Evolutionary conservation across 441 rosid species (phyloP), one percentile per base, ranked within the genome.

Genomic region (Corymbia calophylla): DNA sequence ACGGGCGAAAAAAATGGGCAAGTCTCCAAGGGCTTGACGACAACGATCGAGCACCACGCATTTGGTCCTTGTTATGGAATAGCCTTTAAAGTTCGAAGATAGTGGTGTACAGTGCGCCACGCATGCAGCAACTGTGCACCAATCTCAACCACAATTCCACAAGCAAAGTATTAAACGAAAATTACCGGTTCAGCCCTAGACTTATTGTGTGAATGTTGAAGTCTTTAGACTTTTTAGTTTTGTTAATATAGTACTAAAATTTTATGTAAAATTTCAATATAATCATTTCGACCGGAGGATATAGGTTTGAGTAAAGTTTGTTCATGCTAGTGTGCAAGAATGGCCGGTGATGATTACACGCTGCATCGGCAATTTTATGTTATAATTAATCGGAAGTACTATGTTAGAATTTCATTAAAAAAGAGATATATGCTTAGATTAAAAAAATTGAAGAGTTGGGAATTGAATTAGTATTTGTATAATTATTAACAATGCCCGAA

Each of bases 141-240:
- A 39, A 73, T 73, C 49, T 23, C 48, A 21, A 5, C 82, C 82
- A 13, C 81, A 70, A 19, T 32, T 10, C 77, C 2, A 0, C 44
- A 17, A 31, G 44, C 21, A 66, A 8, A 44, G 77, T 16, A 31
- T 66, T 4, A 16, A n/a, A n/a, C 15, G 35, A 29, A 66, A 2
- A 5, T 35, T 5, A 35, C 49, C 82, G 11, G 21, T 2, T 21
- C 1, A 3, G 29, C 6, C 9, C 2, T 12, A 21, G 16, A 35
- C 23, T 35, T 68, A 17, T 2, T 1, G 13, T 9, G 0, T 0
- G 0, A 4, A 68, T 0, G 0, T 9, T 0, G 1, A 9, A 70
- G 2, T 35, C 23, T 35, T 19, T 1, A 3, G 0, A 35, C 2
- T 39, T 19, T 35, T 21, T 0, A 6, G 19, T 10, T 70, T 70